Base-by-base conservation (phyloP, 2,329 filamentous ascomycete genomes). In the Exophiala alcalophila region DNA sequence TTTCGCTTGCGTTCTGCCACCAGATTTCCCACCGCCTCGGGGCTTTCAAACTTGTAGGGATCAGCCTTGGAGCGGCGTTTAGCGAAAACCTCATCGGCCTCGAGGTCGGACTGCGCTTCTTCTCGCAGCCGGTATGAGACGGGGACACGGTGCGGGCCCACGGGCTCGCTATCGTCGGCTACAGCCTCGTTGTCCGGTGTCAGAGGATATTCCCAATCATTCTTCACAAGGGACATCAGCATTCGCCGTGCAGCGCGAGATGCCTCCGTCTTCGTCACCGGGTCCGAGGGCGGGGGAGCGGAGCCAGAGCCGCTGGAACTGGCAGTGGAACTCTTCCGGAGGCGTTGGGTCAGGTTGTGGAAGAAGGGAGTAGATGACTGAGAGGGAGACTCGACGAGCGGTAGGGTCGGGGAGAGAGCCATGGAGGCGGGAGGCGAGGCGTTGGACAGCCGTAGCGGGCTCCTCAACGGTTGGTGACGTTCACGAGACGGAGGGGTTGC, bases 1-100 rank as follows among this genome's bases (percentile, higher is more conserved):
- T 72, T 75, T 24, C 78, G 71, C 47, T 73, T 75, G 43, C 74
- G 73, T 30, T 74, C 72, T 4, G 71, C 60, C 3, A 69, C 61
- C 2, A 66, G 64, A 6, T 60, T 55, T 5, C 60, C 63, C 12
- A 69, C 59, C 3, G 60, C 60, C 45, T 70, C 66, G 1, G 67
- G 66, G 29, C 45, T 65, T 26, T 69, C 64, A 48, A 68, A 65
- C 16, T 59, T 56, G 44, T 67, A 65, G 3, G 61, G 59, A 40
- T 65, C 58, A 15, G 35, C 25, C 25, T 41, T 47, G 20, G 34
- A 23, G 16, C 39, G 29, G 11, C 44, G 36, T 12, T 36, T 35
- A 18, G 33, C 15, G 27, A 36, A 21, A 0, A 34, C 7, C n/a
- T 40, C 35, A 32, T 48, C 41, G 11, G 40, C 35, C 23, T 55